Evolutionary conservation across 331 rosid genomes (phyloP).

Genomic region (Acacia concinna): DNA sequence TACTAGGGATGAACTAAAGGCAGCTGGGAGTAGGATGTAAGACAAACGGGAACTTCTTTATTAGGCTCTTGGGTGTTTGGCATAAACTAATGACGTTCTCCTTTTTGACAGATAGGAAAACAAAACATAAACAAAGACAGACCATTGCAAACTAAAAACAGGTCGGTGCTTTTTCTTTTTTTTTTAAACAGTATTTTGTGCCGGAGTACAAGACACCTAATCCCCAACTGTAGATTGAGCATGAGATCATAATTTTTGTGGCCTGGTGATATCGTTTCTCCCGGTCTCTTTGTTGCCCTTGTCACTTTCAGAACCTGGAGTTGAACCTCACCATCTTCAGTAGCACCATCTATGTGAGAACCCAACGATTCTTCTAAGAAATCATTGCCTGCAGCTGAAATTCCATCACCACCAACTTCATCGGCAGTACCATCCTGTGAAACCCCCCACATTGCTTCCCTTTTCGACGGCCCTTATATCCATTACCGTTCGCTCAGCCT

Average conservation of each 20-base stretch:
- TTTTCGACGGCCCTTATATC: conserved; percentile 48
- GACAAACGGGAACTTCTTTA: not conserved
- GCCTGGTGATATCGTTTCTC: conserved; percentile 68
- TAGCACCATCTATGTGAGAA: conserved; percentile 46
- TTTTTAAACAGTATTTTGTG: not conserved
- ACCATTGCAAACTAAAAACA: not conserved
- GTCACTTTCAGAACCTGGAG: conserved; percentile 48
- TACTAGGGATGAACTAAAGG: not conserved
- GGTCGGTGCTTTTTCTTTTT: not conserved
- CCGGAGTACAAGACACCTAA: conserved; percentile 45
- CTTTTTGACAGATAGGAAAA: not conserved
- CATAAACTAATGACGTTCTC: not conserved
- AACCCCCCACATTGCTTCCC: conserved; percentile 49
- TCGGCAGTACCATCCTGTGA: no score
- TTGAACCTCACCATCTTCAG: conserved; percentile 8
- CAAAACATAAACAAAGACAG: not conserved
- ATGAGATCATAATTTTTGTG: conserved; percentile 79
- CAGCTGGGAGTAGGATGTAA: not conserved
- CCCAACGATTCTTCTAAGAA: no score
- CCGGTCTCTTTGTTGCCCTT: conserved; percentile 62
- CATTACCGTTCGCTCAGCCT: conserved; percentile 55
- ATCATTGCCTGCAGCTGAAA: conserved; percentile 36
- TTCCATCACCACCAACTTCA: conserved; percentile 15
- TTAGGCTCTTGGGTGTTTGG: not conserved
- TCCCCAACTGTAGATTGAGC: conserved; percentile 84